Evolutionary conservation across 208 protist species (phyloP), one percentile per base, ranked within the genome.

Genomic region (Sergeia podlipaevii): DNA sequence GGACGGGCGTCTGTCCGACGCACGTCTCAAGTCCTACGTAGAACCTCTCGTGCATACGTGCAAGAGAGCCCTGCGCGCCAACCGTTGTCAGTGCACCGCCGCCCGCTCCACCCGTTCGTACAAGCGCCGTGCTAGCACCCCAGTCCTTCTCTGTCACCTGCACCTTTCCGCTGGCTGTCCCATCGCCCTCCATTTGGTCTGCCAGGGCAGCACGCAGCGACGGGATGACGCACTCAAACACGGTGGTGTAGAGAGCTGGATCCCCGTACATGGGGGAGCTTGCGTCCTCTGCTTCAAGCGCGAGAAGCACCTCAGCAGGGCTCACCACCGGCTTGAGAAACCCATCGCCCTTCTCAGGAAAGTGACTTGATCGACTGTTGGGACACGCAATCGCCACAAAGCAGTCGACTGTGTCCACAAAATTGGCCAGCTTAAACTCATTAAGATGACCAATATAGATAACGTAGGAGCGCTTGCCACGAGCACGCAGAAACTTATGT

Each of bases 401-500:
- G 60, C 83, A 85, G 34, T 97, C 90, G 4, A 96, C 85, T 3
- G 79, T 81, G 57, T 96, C 84, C 0, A 77, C 77, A 67, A 96
- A 96, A 56, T 97, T 97, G 6, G 86, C 85, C 6, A 97, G 62
- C 57, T 97, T 97, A 56, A 81, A 94, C 57, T 93, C 77, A 55
- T 97, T 97, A 8, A 96, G 55, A 60, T 97, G 90, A 2, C 93
- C 93, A 26, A 97, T 71, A 47, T 94, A 93, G 36, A 97, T 77
- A 29, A 96, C 67, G 67, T 96, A 95, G 27, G 74, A 61, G 24
- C 85, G 78, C 59, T 89, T 89, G n/a, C 73, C 71, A 32, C 73
- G 74, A 1, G 65, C 58, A 24, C 83, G 80, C 42, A 93, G 65
- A 13, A 90, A 62, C 42, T 83, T 44, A 45, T 83, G 62, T 7